Conservation (phyloP, 2,329 filamentous ascomycete genomes). For the Lasiodiplodia sp. region DNA sequence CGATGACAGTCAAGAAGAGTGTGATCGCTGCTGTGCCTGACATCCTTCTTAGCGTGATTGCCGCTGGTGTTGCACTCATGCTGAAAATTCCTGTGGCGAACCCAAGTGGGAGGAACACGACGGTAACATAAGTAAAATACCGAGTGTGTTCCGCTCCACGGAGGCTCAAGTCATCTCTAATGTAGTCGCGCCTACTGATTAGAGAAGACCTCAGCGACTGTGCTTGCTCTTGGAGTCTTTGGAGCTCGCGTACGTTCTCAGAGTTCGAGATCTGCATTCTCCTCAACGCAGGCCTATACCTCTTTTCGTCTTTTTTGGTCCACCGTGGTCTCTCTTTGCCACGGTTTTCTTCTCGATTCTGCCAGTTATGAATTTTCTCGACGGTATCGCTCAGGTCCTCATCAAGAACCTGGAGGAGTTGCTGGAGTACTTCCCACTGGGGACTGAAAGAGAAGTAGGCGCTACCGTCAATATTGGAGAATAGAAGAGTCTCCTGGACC, state of each 20-base stretch:
- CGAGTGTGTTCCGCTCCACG: constrained; percentile 39
- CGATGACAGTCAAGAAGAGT: background rate
- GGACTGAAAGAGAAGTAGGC: constrained; percentile 19
- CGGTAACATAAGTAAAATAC: constrained; percentile 46
- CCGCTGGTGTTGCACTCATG: constrained; percentile 38
- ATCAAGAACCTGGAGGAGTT: constrained; percentile 34
- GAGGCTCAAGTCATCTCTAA: constrained; percentile 33
- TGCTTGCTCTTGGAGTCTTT: constrained; percentile 23
- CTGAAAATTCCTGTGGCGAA: constrained; percentile 44
- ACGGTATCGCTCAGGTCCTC: constrained; percentile 34
- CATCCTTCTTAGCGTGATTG: background rate
- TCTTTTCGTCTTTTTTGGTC: constrained; percentile 43
- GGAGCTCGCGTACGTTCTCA: background rate
- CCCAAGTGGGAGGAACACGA: constrained; percentile 44
- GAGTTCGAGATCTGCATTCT: constrained; percentile 29
- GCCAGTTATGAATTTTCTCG: constrained; percentile 37
- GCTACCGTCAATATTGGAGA: background rate
- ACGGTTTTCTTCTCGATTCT: constrained; percentile 37
- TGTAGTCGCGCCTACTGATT: constrained; percentile 32
- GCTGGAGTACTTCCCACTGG: constrained; percentile 33
- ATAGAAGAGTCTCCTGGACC: constrained; percentile 9
- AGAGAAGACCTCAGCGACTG: constrained; percentile 33
- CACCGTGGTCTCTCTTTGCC: constrained; percentile 40
- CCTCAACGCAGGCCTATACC: constrained; percentile 36
- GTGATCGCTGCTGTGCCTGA: background rate